Conservation (phyloP, 768 basidiomycete species). For the Phaeolepiota aurea region DNA sequence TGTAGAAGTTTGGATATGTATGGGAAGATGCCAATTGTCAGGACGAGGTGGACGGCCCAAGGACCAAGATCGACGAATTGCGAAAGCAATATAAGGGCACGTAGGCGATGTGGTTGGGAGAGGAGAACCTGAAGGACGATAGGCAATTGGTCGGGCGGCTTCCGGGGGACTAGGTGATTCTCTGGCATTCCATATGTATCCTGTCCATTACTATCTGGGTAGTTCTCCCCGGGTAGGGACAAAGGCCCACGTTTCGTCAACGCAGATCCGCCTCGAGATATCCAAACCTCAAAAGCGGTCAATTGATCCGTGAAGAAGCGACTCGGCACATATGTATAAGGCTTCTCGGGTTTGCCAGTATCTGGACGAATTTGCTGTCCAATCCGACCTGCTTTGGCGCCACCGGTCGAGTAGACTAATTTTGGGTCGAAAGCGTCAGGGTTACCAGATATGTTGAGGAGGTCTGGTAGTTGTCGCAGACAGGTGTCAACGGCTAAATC, state of each 20-base stretch:
- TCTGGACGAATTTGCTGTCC: slow-evolving; percentile 21
- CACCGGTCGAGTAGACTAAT: slow-evolving; percentile 7
- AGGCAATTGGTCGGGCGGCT: slow-evolving; percentile 94
- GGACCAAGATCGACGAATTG: slow-evolving; percentile 98
- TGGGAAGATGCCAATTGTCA: slow-evolving; percentile 96
- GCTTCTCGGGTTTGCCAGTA: slow-evolving; percentile 25
- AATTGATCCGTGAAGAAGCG: slow-evolving; percentile 94
- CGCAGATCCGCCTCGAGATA: slow-evolving; percentile 86
- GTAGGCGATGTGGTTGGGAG: slow-evolving; percentile 91
- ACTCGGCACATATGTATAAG: slow-evolving; percentile 75
- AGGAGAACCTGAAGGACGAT: slow-evolving; percentile 96
- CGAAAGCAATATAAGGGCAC: slow-evolving; percentile 90
- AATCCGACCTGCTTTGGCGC: slow-evolving; percentile 31
- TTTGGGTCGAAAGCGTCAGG: slow-evolving; percentile 12
- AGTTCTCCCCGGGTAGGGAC: slow-evolving; percentile 46
- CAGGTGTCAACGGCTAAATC: slow-evolving; percentile 95
- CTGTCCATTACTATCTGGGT: slow-evolving; percentile 1
- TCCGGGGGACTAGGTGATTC: slow-evolving; percentile 67
- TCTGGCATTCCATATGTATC: slow-evolving; percentile 13
- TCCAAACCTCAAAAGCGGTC: slow-evolving; percentile 98
- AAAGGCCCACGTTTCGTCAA: slow-evolving; percentile 69
- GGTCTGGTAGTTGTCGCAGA: slow-evolving; percentile 84
- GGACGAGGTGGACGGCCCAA: slow-evolving; percentile 95
- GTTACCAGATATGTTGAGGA: slow-evolving; percentile 41
- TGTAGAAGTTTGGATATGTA: slow-evolving; percentile 96